A percentile compares a stretch with the other conserved stretches of the same genome.
Conservation (phyloP, 371 early-diverging fungal species). For the Mortierella sp. region DNA sequence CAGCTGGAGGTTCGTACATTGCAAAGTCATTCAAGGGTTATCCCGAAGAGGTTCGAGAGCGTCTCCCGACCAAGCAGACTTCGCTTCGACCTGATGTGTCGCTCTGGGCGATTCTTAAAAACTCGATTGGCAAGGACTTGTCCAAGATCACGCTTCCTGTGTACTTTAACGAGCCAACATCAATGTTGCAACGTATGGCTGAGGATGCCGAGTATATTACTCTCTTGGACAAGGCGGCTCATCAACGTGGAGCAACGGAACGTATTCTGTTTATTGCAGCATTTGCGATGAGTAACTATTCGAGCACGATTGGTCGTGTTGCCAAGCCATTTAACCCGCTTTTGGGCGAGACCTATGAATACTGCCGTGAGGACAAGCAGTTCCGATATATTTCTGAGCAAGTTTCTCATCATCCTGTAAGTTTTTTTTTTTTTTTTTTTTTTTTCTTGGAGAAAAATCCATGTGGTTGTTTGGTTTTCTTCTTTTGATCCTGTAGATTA, state of each 20-base stretch:
- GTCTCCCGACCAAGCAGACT: slow-evolving; percentile 62
- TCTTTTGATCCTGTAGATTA: too few relatives aligned
- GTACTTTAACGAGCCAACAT: slow-evolving; percentile 87
- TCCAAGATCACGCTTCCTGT: slow-evolving; percentile 85
- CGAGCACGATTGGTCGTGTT: slow-evolving; percentile 77
- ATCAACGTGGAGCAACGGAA: slow-evolving; percentile 65
- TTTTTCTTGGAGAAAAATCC: not conserved
- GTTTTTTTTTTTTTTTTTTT: slow-evolving; percentile 13
- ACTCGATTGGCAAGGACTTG: slow-evolving; percentile 87
- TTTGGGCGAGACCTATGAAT: slow-evolving; percentile 89
- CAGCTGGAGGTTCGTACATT: slow-evolving; percentile 37
- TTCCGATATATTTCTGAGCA: slow-evolving; percentile 87
- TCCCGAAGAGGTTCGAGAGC: slow-evolving; percentile 41
- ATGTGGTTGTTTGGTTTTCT: not conserved
- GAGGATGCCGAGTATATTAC: slow-evolving; percentile 88
- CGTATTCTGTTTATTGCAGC: slow-evolving; percentile 83
- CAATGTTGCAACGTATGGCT: slow-evolving; percentile 84
- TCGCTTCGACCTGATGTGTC: slow-evolving; percentile 60
- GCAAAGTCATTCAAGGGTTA: slow-evolving; percentile 58
- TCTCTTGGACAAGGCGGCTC: slow-evolving; percentile 76
- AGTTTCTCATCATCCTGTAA: slow-evolving; percentile 85
- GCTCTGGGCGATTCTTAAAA: slow-evolving; percentile 81
- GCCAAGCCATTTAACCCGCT: slow-evolving; percentile 92
- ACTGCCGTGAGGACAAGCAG: slow-evolving; percentile 78
- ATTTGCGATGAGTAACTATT: slow-evolving; percentile 86